These are phyloP conservation scores for Schizochytrium sp. DNA, from an alignment of 108 stramenopile species.

Conservation along the genomic window DNA sequence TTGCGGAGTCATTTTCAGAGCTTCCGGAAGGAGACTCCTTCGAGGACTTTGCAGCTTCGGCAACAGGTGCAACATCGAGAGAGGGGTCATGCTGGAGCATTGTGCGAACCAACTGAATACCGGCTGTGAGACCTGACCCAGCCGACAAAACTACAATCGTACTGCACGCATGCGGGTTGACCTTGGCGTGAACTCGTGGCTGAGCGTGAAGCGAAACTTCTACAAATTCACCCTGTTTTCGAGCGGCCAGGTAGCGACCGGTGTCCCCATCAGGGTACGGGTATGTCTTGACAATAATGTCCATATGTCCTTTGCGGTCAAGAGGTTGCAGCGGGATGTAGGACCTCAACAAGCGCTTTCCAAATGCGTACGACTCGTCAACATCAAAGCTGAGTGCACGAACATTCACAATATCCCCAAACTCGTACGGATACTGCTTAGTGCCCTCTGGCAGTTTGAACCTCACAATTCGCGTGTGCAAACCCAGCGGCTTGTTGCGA, in stretches of 20 bases:
- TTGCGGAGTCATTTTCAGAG: neutral
- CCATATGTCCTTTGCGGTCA: conserved; percentile 24
- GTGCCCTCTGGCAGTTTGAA: conserved; percentile 16
- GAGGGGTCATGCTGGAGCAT: neutral
- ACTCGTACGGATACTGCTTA: neutral
- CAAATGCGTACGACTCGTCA: conserved; percentile 49
- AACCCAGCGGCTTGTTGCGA: neutral
- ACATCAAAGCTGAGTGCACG: conserved; percentile 19
- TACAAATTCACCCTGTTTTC: neutral
- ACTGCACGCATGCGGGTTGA: neutral
- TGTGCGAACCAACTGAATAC: conserved; percentile 5
- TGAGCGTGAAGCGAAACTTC: neutral
- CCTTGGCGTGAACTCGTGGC: neutral
- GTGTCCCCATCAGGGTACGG: conserved; percentile 51
- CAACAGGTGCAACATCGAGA: neutral
- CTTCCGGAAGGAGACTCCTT: neutral
- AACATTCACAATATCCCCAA: neutral
- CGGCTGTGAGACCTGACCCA: conserved; percentile 24
- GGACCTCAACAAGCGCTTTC: neutral
- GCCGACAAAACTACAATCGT: neutral
- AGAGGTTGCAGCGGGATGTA: conserved; percentile 58
- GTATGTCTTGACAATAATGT: conserved; percentile 53
- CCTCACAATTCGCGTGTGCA: neutral
- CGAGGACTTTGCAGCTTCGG: neutral
- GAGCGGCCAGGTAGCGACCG: neutral